Evolutionary conservation across 2,329 filamentous ascomycete genomes (phyloP).

Genomic region (Fusarium sp.): DNA sequence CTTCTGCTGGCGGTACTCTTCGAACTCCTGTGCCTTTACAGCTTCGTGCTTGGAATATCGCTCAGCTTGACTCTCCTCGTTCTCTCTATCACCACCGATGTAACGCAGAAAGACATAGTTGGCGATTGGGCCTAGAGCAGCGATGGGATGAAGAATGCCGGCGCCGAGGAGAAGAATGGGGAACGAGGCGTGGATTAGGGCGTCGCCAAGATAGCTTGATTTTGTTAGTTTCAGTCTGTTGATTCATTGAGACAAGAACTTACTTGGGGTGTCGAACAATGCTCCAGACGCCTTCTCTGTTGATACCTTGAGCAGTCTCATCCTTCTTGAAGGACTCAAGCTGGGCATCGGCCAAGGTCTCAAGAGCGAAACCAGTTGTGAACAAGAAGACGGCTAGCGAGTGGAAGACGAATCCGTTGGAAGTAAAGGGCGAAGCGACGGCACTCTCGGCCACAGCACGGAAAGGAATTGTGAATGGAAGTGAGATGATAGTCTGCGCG

Average conservation of each 20-base stretch:
- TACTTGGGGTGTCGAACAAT: constrained; percentile 25
- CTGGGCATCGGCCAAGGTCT: constrained; percentile 1
- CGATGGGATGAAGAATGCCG: neutral
- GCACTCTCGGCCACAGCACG: neutral
- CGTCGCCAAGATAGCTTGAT: constrained; percentile 1
- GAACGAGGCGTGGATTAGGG: constrained; percentile 1
- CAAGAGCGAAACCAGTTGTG: neutral
- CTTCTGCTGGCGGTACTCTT: constrained; percentile 1
- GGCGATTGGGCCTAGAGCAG: neutral
- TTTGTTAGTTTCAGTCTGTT: neutral
- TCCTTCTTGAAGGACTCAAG: constrained; percentile 13
- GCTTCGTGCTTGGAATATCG: constrained; percentile 4
- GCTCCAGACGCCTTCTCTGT: constrained; percentile 9
- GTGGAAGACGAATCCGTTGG: neutral
- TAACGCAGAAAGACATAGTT: constrained; percentile 18
- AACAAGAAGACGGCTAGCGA: constrained; percentile 2
- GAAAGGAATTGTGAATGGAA: constrained; percentile 14
- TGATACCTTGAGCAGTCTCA: neutral
- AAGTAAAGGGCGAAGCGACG: neutral
- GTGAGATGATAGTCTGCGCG: constrained; percentile 9
- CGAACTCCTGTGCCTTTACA: neutral
- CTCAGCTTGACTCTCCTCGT: neutral
- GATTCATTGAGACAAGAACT: rapidly evolving
- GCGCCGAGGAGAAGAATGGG: constrained; percentile 3
- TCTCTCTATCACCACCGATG: constrained; percentile 2